Base-by-base conservation (phyloP, 2,329 filamentous ascomycete genomes). In the Colletotrichum noveboracense region DNA sequence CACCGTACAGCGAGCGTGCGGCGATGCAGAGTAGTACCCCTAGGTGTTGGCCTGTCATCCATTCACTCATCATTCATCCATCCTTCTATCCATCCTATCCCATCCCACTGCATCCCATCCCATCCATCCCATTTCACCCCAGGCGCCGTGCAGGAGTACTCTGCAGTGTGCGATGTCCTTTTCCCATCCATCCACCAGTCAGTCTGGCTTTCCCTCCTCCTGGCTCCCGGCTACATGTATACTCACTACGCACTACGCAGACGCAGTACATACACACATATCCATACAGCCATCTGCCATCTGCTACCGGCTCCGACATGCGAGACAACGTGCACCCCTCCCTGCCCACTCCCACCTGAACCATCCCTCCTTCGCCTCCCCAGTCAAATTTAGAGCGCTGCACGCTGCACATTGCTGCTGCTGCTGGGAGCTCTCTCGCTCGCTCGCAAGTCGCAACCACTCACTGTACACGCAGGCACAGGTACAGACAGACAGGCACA, bases 311-410 rank as follows among this genome's bases (percentile, higher is more conserved):
- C 58, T 56, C 74, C 66, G 71, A 76, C 52, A 66, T 74, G 70
- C 66, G 74, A 76, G 74, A 76, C 74, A 75, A 75, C 71, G 60
- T 48, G 56, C 71, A 71, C 74, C 58, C 71, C 71, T 74, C 71
- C 58, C 43, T 43, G 70, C 34, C 70, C 71, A 76, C 74, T 70
- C 60, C 66, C 74, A 76, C 74, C 74, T 76, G 74, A 76, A 76
- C 74, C 74, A 75, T 70, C 61, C 74, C 71, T 76, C 74, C 74
- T 76, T 76, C 66, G 43, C 66, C 66, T 66, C 65, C 71, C 74
- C 74, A 66, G 56, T 75, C 66, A 74, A 76, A 76, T 76, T 76
- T 76, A 52, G 65, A 24, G 61, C 65, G 60, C 65, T 66, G 60
- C 43, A 28, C 65, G n/a, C 48, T 67, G 62, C 30, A 48, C 18